These are phyloP conservation scores for Dryas drummondii DNA, from an alignment of 306 rosid genomes.

Conservation along the genomic window DNA sequence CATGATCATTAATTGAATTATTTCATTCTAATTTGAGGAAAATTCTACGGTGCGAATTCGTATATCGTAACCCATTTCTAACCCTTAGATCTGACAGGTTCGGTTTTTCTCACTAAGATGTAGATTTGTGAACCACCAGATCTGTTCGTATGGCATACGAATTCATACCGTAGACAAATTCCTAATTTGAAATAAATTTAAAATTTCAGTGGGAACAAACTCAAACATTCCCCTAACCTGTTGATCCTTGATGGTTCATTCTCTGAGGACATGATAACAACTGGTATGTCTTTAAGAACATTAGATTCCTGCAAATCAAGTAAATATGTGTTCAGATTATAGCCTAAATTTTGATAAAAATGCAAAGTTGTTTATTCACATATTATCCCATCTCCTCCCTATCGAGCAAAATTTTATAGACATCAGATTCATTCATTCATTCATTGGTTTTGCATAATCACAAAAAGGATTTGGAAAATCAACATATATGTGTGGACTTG, in stretches of 20 bases:
- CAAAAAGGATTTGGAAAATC: background rate
- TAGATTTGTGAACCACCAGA: no score
- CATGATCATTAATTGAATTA: background rate
- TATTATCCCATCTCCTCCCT: background rate
- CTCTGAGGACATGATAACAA: conserved; percentile 92
- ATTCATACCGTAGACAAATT: no score
- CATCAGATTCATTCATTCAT: background rate
- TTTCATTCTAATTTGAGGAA: no score
- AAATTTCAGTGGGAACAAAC: background rate
- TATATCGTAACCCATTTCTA: no score
- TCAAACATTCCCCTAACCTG: conserved; percentile 43
- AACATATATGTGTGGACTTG: background rate
- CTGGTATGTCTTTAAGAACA: conserved; percentile 79
- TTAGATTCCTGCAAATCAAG: conserved; percentile 66
- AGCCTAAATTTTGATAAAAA: background rate
- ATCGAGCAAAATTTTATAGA: background rate
- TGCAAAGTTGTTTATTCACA: background rate
- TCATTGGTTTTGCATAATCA: background rate
- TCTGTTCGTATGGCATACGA: background rate
- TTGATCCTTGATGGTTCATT: conserved; percentile 79
- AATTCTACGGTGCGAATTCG: no score
- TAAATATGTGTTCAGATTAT: background rate
- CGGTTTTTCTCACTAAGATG: no score
- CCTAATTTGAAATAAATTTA: conserved; percentile 9
- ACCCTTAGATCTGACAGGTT: no score